phyloP scores from a whole-genome alignment of 2,329 filamentous ascomycete genomes.

The Curvularia lunata region DNA sequence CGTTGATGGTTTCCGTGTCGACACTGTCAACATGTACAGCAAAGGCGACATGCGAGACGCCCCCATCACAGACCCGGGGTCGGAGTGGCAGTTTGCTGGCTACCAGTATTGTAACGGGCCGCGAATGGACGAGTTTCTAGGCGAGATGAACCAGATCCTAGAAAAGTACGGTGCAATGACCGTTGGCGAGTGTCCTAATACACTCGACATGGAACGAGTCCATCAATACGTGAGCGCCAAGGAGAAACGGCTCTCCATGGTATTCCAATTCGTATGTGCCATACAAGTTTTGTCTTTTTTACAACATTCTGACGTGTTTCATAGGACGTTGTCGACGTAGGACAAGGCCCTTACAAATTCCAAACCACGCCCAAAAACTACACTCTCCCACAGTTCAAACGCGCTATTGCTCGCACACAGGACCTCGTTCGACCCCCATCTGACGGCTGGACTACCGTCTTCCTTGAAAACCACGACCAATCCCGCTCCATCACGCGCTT shows the following conservation, averaged over 20 bases:
- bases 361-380: constrained; percentile 45
- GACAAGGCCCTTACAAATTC: constrained; percentile 47
- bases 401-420: constrained; percentile 41
- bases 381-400: constrained; percentile 41
- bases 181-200: constrained; percentile 71
- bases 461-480: constrained; percentile 63
- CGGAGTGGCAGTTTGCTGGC: constrained; percentile 46
- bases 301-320: neutral
- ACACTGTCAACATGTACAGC: constrained; percentile 49
- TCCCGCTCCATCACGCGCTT: constrained; percentile 58
- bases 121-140: constrained; percentile 70
- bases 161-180: constrained; percentile 70
- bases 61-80: constrained; percentile 39
- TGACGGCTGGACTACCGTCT: constrained; percentile 57
- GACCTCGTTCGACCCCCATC: constrained; percentile 37
- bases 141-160: constrained; percentile 68
- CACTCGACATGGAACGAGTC: constrained; percentile 64
- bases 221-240: constrained; percentile 65
- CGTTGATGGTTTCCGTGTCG: constrained; percentile 57
- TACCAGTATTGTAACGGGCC: constrained; percentile 72
- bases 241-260: constrained; percentile 70
- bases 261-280: constrained; percentile 60
- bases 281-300: neutral
- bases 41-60: constrained; percentile 45
- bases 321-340: constrained; percentile 51